Conservation (phyloP, 202 grass and related monocot species). For the Alloteropsis angusta region DNA sequence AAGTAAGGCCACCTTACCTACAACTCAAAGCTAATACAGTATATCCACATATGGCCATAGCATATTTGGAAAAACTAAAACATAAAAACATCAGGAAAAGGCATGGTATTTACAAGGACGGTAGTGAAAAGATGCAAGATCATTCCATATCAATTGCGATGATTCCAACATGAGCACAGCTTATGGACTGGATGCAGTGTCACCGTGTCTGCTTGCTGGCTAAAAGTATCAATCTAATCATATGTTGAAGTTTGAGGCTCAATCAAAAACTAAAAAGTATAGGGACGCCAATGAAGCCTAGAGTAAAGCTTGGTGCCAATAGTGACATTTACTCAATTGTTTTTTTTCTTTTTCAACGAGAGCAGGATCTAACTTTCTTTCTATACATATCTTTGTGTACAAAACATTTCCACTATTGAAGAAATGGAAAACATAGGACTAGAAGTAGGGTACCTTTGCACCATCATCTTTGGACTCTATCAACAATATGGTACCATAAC, state of each 20-base stretch:
- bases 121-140: neutral
- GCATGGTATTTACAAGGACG: neutral
- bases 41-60: neutral
- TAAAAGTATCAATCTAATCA: neutral
- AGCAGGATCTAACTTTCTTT: neutral
- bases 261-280: neutral
- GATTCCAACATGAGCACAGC: neutral
- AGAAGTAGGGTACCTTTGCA: slow-evolving; percentile 29
- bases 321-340: neutral
- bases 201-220: neutral
- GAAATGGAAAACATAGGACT: neutral
- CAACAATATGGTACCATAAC: slow-evolving; percentile 67
- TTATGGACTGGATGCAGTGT: neutral
- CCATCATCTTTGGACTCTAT: slow-evolving; percentile 61
- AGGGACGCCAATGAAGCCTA: neutral
- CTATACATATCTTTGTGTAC: neutral
- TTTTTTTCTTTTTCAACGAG: neutral
- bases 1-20: neutral
- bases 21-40: neutral
- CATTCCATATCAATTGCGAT: neutral
- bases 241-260: neutral
- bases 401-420: neutral
- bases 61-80: neutral
- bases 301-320: neutral
- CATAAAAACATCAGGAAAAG: neutral